These are phyloP conservation scores for Aspergillus wentii DNA, from an alignment of 495 filamentous ascomycete species.

Conservation along the genomic window DNA sequence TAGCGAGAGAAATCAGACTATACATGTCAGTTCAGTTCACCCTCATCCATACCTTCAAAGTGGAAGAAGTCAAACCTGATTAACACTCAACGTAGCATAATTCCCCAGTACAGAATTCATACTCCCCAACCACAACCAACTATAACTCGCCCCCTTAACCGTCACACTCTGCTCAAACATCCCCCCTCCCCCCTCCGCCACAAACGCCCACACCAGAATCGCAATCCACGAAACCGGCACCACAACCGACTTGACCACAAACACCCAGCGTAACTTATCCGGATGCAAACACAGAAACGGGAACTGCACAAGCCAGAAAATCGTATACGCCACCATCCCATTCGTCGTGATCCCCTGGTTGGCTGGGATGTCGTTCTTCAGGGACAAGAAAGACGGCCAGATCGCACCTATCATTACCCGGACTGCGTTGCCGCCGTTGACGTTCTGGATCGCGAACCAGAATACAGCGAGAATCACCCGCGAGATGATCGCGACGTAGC, in stretches of 20 bases:
- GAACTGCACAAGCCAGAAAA: constrained; percentile 48
- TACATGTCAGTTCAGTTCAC: no score
- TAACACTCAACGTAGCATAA: constrained; percentile 37
- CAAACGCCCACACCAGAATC: constrained; percentile 46
- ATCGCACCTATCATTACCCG: constrained; percentile 65
- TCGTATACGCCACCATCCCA: constrained; percentile 58
- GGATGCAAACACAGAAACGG: constrained; percentile 45
- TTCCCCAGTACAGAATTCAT: constrained; percentile 43
- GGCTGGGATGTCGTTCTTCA: constrained; percentile 51
- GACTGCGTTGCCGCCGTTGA: constrained; percentile 61
- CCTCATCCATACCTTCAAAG: not conserved
- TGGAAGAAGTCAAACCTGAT: constrained; percentile 20
- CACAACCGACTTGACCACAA: constrained; percentile 38
- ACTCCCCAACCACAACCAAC: constrained; percentile 39
- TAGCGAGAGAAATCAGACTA: constrained; percentile 46
- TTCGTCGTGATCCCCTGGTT: constrained; percentile 59
- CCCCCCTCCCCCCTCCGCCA: constrained; percentile 26
- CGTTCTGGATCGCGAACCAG: constrained; percentile 68
- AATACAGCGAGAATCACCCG: constrained; percentile 65
- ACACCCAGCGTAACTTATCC: constrained; percentile 41
- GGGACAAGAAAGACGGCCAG: constrained; percentile 55
- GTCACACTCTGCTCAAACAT: constrained; percentile 30
- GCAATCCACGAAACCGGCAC: constrained; percentile 44
- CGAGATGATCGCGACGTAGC: constrained; percentile 62
- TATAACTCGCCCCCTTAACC: constrained; percentile 31